Percentiles rank a stretch among this genome's conserved stretches.
These are phyloP conservation scores for Chytriomyces sp. DNA, from an alignment of 192 early-diverging fungal genomes.

Conservation along the genomic window DNA sequence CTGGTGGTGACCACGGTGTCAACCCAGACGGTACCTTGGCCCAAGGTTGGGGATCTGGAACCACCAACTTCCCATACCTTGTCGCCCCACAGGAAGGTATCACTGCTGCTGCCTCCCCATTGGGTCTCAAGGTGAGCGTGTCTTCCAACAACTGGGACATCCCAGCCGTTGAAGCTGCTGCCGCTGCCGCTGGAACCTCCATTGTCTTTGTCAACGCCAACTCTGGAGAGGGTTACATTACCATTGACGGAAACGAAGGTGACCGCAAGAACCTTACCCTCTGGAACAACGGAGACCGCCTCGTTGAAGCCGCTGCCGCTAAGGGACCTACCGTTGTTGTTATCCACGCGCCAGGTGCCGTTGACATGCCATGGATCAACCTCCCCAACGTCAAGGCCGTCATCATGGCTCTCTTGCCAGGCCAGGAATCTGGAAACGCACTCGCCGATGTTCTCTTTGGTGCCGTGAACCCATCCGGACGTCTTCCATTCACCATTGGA, in stretches of 20 bases:
- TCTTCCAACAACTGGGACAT: slow-evolving; percentile 28
- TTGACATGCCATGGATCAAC: slow-evolving; percentile 62
- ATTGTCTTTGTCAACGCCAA: slow-evolving; percentile 37
- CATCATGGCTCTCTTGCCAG: slow-evolving; percentile 62
- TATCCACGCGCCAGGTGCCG: slow-evolving; percentile 61
- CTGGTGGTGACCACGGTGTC: neutral
- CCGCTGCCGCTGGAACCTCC: slow-evolving; percentile 25
- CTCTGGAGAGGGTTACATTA: slow-evolving; percentile 55
- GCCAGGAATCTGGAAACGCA: slow-evolving; percentile 71
- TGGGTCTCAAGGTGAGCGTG: slow-evolving; percentile 7
- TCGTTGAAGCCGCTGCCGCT: slow-evolving; percentile 55
- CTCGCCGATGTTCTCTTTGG: slow-evolving; percentile 74
- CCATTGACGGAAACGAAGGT: slow-evolving; percentile 62
- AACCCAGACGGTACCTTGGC: slow-evolving; percentile 47
- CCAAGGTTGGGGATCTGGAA: slow-evolving; percentile 60
- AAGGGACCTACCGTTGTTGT: slow-evolving; percentile 66
- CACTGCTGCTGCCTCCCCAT: neutral
- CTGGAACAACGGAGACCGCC: slow-evolving; percentile 63
- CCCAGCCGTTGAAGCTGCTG: slow-evolving; percentile 22
- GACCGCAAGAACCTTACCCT: slow-evolving; percentile 62
- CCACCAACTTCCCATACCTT: slow-evolving; percentile 54
- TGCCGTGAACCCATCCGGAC: slow-evolving; percentile 66
- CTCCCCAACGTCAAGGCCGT: slow-evolving; percentile 67
- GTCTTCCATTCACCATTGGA: slow-evolving; percentile 69
- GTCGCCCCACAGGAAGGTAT: slow-evolving; percentile 46